Percentiles rank a stretch among this genome's conserved stretches.
These are phyloP conservation scores for Schizosaccharomyces japonicus DNA, from an alignment of 805 yeast species.

Conservation along the genomic window DNA sequence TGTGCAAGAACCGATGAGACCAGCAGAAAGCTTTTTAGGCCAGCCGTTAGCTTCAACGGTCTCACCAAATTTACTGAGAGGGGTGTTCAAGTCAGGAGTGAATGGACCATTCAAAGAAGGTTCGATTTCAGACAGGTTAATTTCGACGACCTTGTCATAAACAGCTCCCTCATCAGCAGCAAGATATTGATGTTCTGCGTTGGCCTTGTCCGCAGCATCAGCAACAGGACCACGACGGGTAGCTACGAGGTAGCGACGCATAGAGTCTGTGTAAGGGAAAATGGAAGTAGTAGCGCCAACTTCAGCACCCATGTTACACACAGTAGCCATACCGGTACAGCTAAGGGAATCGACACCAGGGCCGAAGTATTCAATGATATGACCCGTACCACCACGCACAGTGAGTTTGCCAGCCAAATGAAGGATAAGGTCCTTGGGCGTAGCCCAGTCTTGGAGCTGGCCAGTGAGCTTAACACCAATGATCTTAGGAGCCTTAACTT, in stretches of 20 bases:
- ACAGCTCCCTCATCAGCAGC: constrained; percentile 80
- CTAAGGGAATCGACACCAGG: constrained; percentile 80
- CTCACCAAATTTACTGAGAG: constrained; percentile 65
- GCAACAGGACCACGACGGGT: constrained; percentile 73
- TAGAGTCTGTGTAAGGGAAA: constrained; percentile 86
- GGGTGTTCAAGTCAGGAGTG: constrained; percentile 94
- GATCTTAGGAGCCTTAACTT: constrained; percentile 87
- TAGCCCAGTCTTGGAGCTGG: constrained; percentile 77
- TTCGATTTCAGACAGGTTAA: constrained; percentile 70
- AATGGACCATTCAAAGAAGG: constrained; percentile 95
- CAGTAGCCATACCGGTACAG: constrained; percentile 97
- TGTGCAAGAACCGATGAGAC: constrained; percentile 94
- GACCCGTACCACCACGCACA: constrained; percentile 95
- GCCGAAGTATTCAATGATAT: constrained; percentile 88
- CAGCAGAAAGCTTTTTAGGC: constrained; percentile 84
- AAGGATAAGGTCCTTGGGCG: constrained; percentile 88
- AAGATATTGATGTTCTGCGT: constrained; percentile 28
- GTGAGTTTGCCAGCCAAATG: constrained; percentile 84
- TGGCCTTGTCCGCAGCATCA: constrained; percentile 52
- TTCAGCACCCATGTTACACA: constrained; percentile 99
- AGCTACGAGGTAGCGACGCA: constrained; percentile 64
- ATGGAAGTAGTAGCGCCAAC: constrained; percentile 95
- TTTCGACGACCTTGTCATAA: constrained; percentile 81
- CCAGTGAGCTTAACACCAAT: constrained; percentile 90
- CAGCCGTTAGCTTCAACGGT: constrained; percentile 67